These are phyloP conservation scores for Globisporangium polare DNA, from an alignment of 352 stramenopile genomes.

Conservation along the genomic window DNA sequence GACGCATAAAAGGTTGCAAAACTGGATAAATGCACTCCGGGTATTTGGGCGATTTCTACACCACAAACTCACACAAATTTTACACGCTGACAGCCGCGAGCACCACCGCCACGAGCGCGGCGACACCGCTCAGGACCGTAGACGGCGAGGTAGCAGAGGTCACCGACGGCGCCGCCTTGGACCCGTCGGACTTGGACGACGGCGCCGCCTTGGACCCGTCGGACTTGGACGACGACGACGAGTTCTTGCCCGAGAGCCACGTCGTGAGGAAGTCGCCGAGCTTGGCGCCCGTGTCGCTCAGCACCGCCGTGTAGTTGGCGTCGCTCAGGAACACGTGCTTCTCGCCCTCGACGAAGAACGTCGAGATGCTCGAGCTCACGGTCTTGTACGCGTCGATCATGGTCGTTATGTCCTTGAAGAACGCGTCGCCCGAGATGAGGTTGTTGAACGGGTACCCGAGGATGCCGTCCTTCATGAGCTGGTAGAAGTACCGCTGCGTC, in stretches of 20 bases:
- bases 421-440: constrained; percentile 37
- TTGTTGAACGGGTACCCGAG: constrained; percentile 54
- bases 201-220: too few species aligned
- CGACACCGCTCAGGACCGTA: too few species aligned
- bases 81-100: too few species aligned
- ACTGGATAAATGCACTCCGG: too few species aligned
- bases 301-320: not conserved
- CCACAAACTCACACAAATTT: too few species aligned
- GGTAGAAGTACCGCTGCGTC: constrained; percentile 59
- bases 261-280: constrained; percentile 4
- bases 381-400: constrained; percentile 32
- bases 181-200: too few species aligned
- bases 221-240: not conserved
- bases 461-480: constrained; percentile 46
- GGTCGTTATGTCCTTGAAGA: constrained; percentile 15
- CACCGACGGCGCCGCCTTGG: too few species aligned
- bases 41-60: too few species aligned
- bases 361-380: too few species aligned
- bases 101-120: too few species aligned
- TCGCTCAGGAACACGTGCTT: constrained; percentile 25
- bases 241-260: not conserved
- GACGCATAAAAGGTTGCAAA: too few species aligned
- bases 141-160: too few species aligned
- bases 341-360: constrained; percentile 31
- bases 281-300: constrained; percentile 6